Conservation (phyloP, 108 stramenopile genomes). For the Skeletonema tropicum region DNA sequence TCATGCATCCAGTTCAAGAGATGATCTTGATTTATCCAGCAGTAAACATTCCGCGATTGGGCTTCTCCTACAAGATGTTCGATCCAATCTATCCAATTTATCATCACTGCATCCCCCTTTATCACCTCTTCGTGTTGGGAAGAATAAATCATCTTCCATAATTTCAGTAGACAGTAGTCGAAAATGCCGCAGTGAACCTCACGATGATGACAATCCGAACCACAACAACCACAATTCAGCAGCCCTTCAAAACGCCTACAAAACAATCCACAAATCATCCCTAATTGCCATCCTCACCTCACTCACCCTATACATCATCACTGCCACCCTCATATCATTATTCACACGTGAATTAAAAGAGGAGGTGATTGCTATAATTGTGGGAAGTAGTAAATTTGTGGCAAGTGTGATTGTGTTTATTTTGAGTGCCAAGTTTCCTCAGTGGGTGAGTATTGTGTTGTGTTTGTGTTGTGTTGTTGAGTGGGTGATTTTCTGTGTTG, state of each 20-base stretch:
- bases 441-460: slow-evolving; percentile 45
- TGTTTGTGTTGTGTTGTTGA: not conserved
- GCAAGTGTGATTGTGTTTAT: slow-evolving; percentile 27
- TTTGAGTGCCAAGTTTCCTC: slow-evolving; percentile 45
- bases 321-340: slow-evolving; percentile 18
- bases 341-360: slow-evolving; percentile 36
- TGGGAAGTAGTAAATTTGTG: slow-evolving; percentile 32
- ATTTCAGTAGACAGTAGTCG: not conserved
- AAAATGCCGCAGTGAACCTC: too few relatives aligned
- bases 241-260: slow-evolving; percentile 10
- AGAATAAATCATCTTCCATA: not conserved
- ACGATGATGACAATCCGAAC: too few relatives aligned
- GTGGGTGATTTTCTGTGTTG: not conserved
- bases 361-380: slow-evolving; percentile 33
- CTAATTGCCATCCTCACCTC: slow-evolving; percentile 19
- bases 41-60: not conserved
- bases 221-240: not conserved
- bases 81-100: slow-evolving; percentile 2
- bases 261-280: slow-evolving; percentile 19
- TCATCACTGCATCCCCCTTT: not conserved
- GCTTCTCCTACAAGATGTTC: not conserved
- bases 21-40: not conserved
- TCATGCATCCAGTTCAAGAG: too few relatives aligned
- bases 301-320: slow-evolving; percentile 17
- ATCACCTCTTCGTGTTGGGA: not conserved